Evolutionary conservation across 2,329 filamentous ascomycete genomes (phyloP), one percentile per base, ranked within the genome.

Genomic region (Fusarium pseudonygamai): DNA sequence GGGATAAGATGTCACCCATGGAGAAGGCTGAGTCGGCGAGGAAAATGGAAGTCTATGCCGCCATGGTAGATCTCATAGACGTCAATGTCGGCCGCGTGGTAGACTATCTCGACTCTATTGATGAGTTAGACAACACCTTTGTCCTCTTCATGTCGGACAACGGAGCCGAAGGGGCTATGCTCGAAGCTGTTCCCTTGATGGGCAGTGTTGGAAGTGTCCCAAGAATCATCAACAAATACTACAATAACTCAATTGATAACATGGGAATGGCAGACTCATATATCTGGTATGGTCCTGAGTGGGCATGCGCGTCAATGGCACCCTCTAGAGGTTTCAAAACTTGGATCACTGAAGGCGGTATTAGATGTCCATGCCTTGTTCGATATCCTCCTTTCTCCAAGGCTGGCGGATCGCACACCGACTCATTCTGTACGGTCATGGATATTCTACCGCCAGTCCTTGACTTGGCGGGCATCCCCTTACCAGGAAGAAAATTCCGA

Each of bases 241-340:
- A 89, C 13, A 85, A 87, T 58, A 86, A 55, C 56, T 72, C 67
- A n/a, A 40, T 88, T 7, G 87, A 89, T 12, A 90, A 90, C 65
- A 81, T 90, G 22, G 88, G 88, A 5, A 88, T 75, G 84, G 86
- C 22, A 81, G 82, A 90, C 76, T 87, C 85, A 2, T 91, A 89
- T 74, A 86, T 90, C 68, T 91, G 88, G 88, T 90, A 91, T 70
- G 89, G 89, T 2, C 87, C 86, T 8, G 84, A 85, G 24, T 89
- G 88, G 87, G 87, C 87, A 4, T 79, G 80, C 30, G 81, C 82
- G 0, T 79, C 80, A 8, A 84, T 81, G 15, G 81, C 82, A 1
- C 82, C 82, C 3, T 79, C 77, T 14, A 67, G 80, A 30, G 82
- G 86, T 56, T 85, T 86, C 53, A 74, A 79, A 12, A 64, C 64